Percentiles rank a stretch among this genome's conserved stretches.
Conservation (phyloP, 345 rosid genomes). For the Rubroshorea leprosula region DNA sequence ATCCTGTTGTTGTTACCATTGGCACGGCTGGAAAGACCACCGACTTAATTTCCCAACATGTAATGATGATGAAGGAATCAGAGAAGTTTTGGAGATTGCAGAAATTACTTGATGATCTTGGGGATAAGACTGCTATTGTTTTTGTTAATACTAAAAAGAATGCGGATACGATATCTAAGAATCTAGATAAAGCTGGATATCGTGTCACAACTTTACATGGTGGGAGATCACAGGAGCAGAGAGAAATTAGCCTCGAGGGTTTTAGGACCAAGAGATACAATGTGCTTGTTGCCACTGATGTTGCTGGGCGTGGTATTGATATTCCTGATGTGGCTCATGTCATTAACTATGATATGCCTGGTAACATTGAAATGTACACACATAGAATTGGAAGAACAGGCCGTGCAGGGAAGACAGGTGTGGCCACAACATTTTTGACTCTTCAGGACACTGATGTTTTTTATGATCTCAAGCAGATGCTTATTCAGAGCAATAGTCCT, state of each 20-base stretch:
- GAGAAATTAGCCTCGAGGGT: constrained; percentile 90
- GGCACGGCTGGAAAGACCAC: constrained; percentile 98
- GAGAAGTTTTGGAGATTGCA: constrained; percentile 66
- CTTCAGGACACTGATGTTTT: constrained; percentile 72
- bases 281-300: constrained; percentile 92
- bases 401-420: constrained; percentile 93
- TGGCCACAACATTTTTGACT: constrained; percentile 90
- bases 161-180: constrained; percentile 73
- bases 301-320: constrained; percentile 93
- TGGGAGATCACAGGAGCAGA: constrained; percentile 94
- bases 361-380: constrained; percentile 79
- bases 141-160: constrained; percentile 93
- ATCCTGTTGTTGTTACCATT: constrained; percentile 88
- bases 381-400: constrained; percentile 96
- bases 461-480: constrained; percentile 98
- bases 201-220: constrained; percentile 91
- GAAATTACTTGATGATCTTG: constrained; percentile 76
- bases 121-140: constrained; percentile 83
- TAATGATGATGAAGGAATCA: constrained; percentile 79
- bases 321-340: constrained; percentile 95
- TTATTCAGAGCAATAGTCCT: constrained; percentile 79
- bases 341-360: constrained; percentile 89
- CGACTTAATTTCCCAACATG: constrained; percentile 80
- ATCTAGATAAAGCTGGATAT: constrained; percentile 77
- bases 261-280: constrained; percentile 83